Base-by-base conservation (phyloP, 768 basidiomycete species). In the Crepidotus variabilis region DNA sequence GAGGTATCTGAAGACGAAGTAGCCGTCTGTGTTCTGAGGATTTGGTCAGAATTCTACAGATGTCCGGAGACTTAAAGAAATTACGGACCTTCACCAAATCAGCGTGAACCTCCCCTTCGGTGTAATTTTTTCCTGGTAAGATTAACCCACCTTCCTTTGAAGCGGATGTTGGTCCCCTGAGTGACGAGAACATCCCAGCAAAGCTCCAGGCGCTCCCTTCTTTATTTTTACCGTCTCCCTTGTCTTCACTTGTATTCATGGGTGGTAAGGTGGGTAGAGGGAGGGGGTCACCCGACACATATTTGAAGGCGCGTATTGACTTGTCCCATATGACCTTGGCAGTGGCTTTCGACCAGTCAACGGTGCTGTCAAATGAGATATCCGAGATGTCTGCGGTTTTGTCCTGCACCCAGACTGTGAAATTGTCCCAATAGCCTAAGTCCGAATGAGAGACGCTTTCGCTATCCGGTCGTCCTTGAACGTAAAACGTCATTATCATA, bases 401-500 rank as follows among this genome's bases (percentile, higher is more conserved):
- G 32, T 75, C 70, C 24, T 75, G 71, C 5, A 73, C 65, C 81
- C 81, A 84, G 9, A 68, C 63, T 6, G 70, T 67, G 10, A 74
- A 61, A 13, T 72, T 67, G 24, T 84, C 78, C 20, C 82, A 56
- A 60, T 79, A 79, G 6, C 77, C 75, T 8, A 73, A 67, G 14
- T 80, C 78, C 5, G 72, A 66, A 7, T 70, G 63, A 2, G 68
- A 53, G 6, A 60, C 56, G 14, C 62, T 54, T 34, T 72, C 69
- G 23, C 76, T 75, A 50, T 80, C 75, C 36, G 78, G 72, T 49
- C 77, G 73, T 35, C 84, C 85, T 73, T 90, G 81, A 33, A 93
- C 78, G 61, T 87, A 94, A 71, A 94, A 94, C 46, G 87, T 87
- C 67, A 94, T 78, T 28, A 91, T 78, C 83, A 94, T 85, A 61